Percentiles rank a stretch among this genome's conserved stretches.
These are phyloP conservation scores for Fusarium albidum DNA, from an alignment of 2,329 filamentous ascomycete genomes.

Conservation along the genomic window DNA sequence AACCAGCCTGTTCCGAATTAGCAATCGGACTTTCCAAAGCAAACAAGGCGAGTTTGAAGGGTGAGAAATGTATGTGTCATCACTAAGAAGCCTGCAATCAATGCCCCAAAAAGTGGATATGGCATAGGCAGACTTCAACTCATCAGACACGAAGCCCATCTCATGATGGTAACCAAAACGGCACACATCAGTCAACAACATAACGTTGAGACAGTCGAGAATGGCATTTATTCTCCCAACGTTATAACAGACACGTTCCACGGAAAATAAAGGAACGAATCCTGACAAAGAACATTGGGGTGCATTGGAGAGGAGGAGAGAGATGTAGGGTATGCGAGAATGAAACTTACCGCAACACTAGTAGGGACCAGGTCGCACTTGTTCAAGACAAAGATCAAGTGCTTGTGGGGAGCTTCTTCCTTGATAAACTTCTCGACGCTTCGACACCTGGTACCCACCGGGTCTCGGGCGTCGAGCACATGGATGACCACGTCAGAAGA, in stretches of 20 bases:
- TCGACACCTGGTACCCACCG: conserved; percentile 86
- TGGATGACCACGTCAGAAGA: conserved; percentile 97
- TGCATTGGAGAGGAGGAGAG: conserved; percentile 48
- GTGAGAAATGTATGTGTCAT: conserved; percentile 79
- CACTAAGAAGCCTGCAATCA: conserved; percentile 96
- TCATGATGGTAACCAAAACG: conserved; percentile 90
- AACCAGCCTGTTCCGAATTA: conserved; percentile 73
- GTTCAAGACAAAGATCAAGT: conserved; percentile 65
- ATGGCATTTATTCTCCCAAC: conserved; percentile 88
- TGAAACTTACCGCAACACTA: conserved; percentile 86
- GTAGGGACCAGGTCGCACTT: conserved; percentile 85
- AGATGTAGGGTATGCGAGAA: conserved; percentile 23
- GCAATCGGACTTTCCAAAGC: conserved; percentile 26
- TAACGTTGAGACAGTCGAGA: conserved; percentile 47
- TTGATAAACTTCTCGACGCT: conserved; percentile 84
- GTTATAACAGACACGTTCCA: conserved; percentile 98
- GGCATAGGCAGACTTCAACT: conserved; percentile 91
- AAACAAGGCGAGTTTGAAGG: conserved; percentile 5
- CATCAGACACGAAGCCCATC: conserved; percentile 85
- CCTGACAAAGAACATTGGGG: conserved; percentile 84
- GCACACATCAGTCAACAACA: conserved; percentile 72
- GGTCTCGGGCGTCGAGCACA: conserved; percentile 88
- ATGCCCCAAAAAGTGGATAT: conserved; percentile 51
- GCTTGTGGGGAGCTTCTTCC: conserved; percentile 95
- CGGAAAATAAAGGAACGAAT: conserved; percentile 73